phyloP scores from a whole-genome alignment of 495 filamentous ascomycete species.

The Podospora fimiseda region DNA sequence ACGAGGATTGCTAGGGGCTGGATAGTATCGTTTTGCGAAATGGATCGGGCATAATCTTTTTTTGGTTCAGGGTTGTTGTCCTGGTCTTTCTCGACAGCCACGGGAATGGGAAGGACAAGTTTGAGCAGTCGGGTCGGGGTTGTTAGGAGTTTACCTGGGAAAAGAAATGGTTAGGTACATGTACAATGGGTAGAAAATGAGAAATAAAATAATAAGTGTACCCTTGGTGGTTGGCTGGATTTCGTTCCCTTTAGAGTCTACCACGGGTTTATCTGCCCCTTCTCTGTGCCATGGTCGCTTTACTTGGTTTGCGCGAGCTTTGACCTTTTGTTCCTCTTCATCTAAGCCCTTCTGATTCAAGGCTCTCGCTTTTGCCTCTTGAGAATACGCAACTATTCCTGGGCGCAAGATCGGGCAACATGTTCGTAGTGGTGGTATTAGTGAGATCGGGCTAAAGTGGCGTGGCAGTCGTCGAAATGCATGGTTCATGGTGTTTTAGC shows the following conservation, averaged over 20 bases:
- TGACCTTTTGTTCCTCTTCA: constrained; percentile 33
- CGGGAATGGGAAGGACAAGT: constrained; percentile 74
- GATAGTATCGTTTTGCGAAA: constrained; percentile 51
- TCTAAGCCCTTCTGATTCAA: constrained; percentile 34
- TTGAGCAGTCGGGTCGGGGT: constrained; percentile 88
- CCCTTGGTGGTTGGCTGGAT: constrained; percentile 60
- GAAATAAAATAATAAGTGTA: constrained; percentile 20
- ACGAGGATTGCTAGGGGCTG: constrained; percentile 84
- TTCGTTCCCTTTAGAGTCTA: constrained; percentile 32
- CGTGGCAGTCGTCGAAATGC: constrained; percentile 13
- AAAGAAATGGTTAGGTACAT: not conserved
- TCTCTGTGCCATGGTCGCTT: constrained; percentile 64
- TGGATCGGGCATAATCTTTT: constrained; percentile 32
- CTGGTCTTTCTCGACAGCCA: constrained; percentile 46
- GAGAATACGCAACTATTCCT: not conserved
- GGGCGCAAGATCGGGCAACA: not conserved
- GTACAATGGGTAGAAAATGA: not conserved
- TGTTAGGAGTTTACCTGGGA: constrained; percentile 75
- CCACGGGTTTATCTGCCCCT: constrained; percentile 53
- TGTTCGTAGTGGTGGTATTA: not conserved
- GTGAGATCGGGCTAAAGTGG: constrained; percentile 6
- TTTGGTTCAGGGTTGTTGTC: constrained; percentile 33
- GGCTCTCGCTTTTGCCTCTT: constrained; percentile 29
- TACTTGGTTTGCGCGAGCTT: constrained; percentile 26
- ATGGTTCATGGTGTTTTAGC: constrained; percentile 18